phyloP scores from a whole-genome alignment of 495 filamentous ascomycete genomes.

The Talaromyces adpressus region DNA sequence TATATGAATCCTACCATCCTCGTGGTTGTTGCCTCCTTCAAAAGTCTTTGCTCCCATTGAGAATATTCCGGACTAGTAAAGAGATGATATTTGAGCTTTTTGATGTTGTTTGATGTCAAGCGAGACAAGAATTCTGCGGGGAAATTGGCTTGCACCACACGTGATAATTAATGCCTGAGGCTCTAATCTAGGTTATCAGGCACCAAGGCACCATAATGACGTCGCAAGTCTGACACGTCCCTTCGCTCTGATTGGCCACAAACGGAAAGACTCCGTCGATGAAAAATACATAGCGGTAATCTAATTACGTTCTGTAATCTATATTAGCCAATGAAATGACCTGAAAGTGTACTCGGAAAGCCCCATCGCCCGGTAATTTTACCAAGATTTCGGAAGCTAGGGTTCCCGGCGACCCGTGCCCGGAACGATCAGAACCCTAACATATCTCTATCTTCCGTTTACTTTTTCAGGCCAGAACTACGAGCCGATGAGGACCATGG shows the following conservation, averaged over 20 bases:
- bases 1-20: slow-evolving; percentile 13
- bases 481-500: background rate
- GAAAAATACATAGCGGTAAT: background rate
- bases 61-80: background rate
- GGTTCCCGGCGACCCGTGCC: background rate
- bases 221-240: too few species aligned
- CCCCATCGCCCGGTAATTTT: background rate
- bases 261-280: background rate
- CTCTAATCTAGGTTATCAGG: too few species aligned
- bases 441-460: background rate
- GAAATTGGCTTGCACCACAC: background rate
- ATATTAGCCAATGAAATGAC: background rate
- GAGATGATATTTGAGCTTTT: background rate
- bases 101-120: background rate
- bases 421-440: background rate
- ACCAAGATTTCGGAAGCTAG: background rate
- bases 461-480: background rate
- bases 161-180: background rate
- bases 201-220: too few species aligned
- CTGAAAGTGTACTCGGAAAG: background rate
- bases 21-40: slow-evolving; percentile 19
- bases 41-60: slow-evolving; percentile 24
- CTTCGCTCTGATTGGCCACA: background rate
- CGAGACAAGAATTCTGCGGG: background rate
- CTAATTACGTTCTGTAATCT: background rate